Conservation (phyloP, 768 basidiomycete genomes). For the Leccinum ochraceum region DNA sequence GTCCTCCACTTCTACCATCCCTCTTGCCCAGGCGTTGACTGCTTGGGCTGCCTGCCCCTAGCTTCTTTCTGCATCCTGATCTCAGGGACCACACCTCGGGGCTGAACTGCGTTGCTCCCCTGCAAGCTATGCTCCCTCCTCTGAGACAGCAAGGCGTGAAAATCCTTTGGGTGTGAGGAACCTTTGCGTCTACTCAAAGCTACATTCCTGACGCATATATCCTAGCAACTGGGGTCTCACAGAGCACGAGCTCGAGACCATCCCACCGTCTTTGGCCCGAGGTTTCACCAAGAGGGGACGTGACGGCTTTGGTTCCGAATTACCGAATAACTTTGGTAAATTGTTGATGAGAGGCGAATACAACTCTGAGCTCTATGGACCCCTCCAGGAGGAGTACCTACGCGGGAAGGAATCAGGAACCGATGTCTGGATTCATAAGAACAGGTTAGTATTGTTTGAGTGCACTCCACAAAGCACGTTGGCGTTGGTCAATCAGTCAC, state of each 20-base stretch:
- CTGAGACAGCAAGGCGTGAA: constrained; percentile 52
- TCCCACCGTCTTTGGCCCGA: constrained; percentile 61
- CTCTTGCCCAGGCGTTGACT: constrained; percentile 8
- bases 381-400: constrained; percentile 55
- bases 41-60: constrained; percentile 18
- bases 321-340: constrained; percentile 55
- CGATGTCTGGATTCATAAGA: constrained; percentile 75
- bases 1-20: constrained; percentile 12
- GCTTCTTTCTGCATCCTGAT: constrained; percentile 67
- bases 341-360: constrained; percentile 57
- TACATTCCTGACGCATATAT: constrained; percentile 1
- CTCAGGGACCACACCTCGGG: constrained; percentile 56
- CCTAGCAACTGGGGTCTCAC: constrained; percentile 73
- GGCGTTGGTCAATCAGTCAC: neutral
- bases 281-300: constrained; percentile 50
- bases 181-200: neutral
- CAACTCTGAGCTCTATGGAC: constrained; percentile 65
- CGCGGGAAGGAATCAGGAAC: constrained; percentile 54
- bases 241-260: constrained; percentile 57
- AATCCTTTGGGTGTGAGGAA: constrained; percentile 63
- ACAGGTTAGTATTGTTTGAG: constrained; percentile 41
- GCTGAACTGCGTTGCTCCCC: constrained; percentile 55
- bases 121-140: constrained; percentile 48
- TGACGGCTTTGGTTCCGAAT: constrained; percentile 54
- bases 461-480: neutral